These are phyloP conservation scores for Psilocybe subaeruginosa DNA, from an alignment of 768 basidiomycete genomes.

Conservation along the genomic window DNA sequence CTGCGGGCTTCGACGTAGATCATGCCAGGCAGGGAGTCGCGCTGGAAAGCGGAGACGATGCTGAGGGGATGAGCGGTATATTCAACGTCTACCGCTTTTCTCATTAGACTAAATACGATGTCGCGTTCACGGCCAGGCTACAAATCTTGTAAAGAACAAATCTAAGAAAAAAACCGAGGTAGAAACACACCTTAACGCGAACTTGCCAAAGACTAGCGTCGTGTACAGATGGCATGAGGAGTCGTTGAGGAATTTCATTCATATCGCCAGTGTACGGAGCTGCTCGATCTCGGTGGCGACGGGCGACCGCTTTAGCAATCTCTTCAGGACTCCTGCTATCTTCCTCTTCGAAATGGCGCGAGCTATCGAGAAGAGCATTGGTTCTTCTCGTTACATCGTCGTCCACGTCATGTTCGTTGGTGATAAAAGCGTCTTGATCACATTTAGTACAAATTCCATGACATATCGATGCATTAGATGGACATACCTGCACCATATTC, in stretches of 20 bases:
- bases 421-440: conserved; percentile 68
- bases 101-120: conserved; percentile 92
- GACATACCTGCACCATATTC: conserved; percentile 61
- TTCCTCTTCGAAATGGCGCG: conserved; percentile 66
- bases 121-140: conserved; percentile 93
- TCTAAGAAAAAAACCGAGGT: not conserved
- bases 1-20: conserved; percentile 95
- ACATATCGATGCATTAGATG: conserved; percentile 1
- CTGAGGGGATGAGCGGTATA: conserved; percentile 75
- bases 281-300: conserved; percentile 71
- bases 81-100: conserved; percentile 87
- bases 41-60: conserved; percentile 94
- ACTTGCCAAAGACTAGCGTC: conserved; percentile 97
- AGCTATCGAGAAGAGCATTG: conserved; percentile 68
- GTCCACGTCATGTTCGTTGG: conserved; percentile 64
- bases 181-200: conserved; percentile 74
- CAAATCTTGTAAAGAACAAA: not conserved
- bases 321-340: conserved; percentile 81
- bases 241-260: conserved; percentile 89
- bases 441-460: conserved; percentile 7
- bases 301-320: conserved; percentile 80
- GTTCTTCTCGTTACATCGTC: conserved; percentile 63
- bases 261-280: conserved; percentile 88
- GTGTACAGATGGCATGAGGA: conserved; percentile 96
- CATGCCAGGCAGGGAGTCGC: conserved; percentile 94